Evolutionary conservation across 2,329 filamentous ascomycete genomes (phyloP), one percentile per base, ranked within the genome.

Genomic region (Verticillium alfalfae): DNA sequence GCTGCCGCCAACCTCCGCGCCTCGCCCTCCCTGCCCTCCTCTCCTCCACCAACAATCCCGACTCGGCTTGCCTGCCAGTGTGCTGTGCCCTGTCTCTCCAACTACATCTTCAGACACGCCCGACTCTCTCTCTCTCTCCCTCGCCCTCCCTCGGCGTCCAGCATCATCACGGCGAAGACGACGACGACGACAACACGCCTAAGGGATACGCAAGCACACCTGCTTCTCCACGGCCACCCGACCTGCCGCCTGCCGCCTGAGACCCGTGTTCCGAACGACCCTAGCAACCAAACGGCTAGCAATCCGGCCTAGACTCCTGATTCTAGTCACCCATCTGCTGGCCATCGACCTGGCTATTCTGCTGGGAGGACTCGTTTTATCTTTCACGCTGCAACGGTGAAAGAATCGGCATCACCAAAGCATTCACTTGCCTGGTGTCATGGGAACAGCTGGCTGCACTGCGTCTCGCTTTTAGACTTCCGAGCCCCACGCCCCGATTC

Each of bases 1-100:
- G 15, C n/a, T 39, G 38, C 41, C 9, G 39, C 15, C 41, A 36
- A 4, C 52, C 34, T 57, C 54, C 55, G 38, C 60, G 38, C 60
- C 55, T 41, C 39, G 39, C 56, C 45, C 37, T 55, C n/a, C 38
- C 39, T 58, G 31, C 54, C 34, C 9, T n/a, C 39, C 22, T 54
- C 34, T 34, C 22, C 54, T 55, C 34, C n/a, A 18, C 18, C 18
- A 12, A 18, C 12, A n/a, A 22, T 18, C 18, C 18, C 16, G n/a
- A 15, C 39, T 52, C 45, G 9, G 12, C 3, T 9, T 52, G n/a
- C 45, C 45, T 52, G 22, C 45, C 8, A 52, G 57, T 60, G 71
- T 52, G n/a, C 5, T 4, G 45, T 52, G 18, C 45, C 45, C 45
- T 12, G 45, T 52, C 18, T 26, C 45, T 52, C 45, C 26, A 31